phyloP scores from a whole-genome alignment of 805 yeast species.

The Wickerhamomyces pijperi region DNA sequence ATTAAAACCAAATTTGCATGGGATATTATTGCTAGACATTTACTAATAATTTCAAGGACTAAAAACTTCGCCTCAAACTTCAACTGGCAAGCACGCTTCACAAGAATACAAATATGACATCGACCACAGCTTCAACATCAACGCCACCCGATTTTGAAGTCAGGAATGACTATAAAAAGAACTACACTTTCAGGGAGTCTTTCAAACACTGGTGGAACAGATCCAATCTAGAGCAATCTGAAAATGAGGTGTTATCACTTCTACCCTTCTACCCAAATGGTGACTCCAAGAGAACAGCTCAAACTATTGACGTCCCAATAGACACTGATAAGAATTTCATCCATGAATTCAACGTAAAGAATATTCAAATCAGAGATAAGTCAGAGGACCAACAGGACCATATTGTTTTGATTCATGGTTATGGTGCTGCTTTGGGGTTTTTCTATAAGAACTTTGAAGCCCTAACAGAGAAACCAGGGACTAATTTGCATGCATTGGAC shows the following conservation, averaged over 20 bases:
- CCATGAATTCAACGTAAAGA: conserved; percentile 62
- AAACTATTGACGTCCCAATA: conserved; percentile 43
- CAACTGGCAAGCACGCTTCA: no score
- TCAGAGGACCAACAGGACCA: no score
- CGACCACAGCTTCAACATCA: no score
- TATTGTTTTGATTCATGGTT: conserved; percentile 71
- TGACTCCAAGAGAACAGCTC: conserved; percentile 34
- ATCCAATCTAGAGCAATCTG: conserved; percentile 25
- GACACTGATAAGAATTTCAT: conserved; percentile 35
- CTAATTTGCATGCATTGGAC: conserved; percentile 49
- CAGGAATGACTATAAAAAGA: not conserved
- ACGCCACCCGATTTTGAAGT: no score
- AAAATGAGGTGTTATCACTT: conserved; percentile 38
- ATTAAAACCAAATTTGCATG: no score
- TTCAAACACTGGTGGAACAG: conserved; percentile 32
- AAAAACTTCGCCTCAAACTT: no score
- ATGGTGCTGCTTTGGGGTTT: conserved; percentile 76
- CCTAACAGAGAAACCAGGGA: conserved; percentile 37
- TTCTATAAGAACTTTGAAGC: conserved; percentile 55
- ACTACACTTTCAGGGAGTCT: conserved; percentile 18
- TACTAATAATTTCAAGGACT: no score
- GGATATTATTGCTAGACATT: no score
- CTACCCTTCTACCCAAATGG: conserved; percentile 50
- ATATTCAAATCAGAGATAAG: conserved; percentile 28
- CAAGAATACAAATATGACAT: no score